Evolutionary conservation across 2,329 filamentous ascomycete genomes (phyloP), one percentile per base, ranked within the genome.

Genomic region (Laburnicola sp.): DNA sequence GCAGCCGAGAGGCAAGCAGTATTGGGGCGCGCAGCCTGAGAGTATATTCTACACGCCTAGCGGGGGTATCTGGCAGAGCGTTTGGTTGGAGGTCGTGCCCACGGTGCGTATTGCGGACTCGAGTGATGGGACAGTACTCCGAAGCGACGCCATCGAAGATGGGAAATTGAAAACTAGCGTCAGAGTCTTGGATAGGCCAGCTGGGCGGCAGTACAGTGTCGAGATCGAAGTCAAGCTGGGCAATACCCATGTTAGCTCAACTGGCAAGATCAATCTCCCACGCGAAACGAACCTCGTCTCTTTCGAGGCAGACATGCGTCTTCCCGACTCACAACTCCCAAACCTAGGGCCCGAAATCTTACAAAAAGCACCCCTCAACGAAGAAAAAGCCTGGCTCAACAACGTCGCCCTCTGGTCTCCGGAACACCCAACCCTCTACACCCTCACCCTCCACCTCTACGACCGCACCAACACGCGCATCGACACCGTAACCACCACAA

Each of bases 1-100:
- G 0, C 85, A 88, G 65, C 86, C 83, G 1, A 76, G 86, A 28
- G 86, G 86, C 0, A 88, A 88, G 66, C 86, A 88, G 68, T 85
- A 85, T 62, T 86, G 83, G 83, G 78, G 76, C 3, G 79, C 81
- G 1, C 76, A 83, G 65, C 81, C 83, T 0, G 82, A 86, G 64
- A 81, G 78, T 45, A 83, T 83, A 59, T 84, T 83, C 60, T 83
- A 83, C 60, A 82, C 80, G 0, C 81, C 81, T 0, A 80, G 79
- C 6, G 79, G 79, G 26, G 81, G 81, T 23, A 82, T 83, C 50
- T 84, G 81, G 81, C 81, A 83, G 64, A 76, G 72, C 11, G 81
- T 83, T 2, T 82, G 80, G 77, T 67, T 82, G 2, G 83, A 86
- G 57, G 76, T 76, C 35, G 81, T 84, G 2, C 82, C 83, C 1